Evolutionary conservation across 441 rosid species (phyloP).

Genomic region (Arabidopsis hybrid): DNA sequence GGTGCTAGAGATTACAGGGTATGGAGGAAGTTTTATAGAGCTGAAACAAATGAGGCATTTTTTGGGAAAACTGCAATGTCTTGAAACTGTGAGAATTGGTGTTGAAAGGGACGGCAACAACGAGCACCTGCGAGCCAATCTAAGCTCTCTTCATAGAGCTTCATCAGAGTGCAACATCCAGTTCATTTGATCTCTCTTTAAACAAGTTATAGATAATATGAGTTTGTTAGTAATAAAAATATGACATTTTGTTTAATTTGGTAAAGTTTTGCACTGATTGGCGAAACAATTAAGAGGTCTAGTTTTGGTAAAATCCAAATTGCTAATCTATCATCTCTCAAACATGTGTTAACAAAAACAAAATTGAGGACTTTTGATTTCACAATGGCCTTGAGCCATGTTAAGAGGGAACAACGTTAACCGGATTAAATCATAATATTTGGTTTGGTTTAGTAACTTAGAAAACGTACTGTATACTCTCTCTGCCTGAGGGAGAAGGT

Average conservation of each 20-base stretch:
- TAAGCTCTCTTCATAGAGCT: neutral
- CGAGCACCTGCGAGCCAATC: neutral
- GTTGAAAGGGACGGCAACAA: neutral
- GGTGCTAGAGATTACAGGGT: neutral
- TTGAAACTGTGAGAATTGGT: slow-evolving; percentile 6
- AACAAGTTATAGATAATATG: neutral
- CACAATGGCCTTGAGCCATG: too few species aligned
- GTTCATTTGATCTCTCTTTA: neutral
- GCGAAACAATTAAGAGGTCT: neutral
- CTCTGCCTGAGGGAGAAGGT: too few species aligned
- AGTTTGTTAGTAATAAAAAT: neutral
- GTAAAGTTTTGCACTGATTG: too few species aligned
- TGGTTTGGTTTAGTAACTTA: too few species aligned
- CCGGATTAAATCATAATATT: too few species aligned
- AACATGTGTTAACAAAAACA: too few species aligned
- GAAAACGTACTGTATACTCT: too few species aligned
- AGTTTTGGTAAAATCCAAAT: neutral
- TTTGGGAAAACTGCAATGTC: neutral
- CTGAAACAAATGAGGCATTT: neutral
- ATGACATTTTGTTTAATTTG: neutral
- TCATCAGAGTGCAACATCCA: neutral
- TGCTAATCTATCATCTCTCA: neutral
- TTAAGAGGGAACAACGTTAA: too few species aligned
- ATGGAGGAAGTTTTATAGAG: neutral
- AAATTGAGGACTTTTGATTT: too few species aligned